Evolutionary conservation across 2,329 filamentous ascomycete genomes (phyloP), one percentile per base, ranked within the genome.

Genomic region (Bipolaris zeicola): DNA sequence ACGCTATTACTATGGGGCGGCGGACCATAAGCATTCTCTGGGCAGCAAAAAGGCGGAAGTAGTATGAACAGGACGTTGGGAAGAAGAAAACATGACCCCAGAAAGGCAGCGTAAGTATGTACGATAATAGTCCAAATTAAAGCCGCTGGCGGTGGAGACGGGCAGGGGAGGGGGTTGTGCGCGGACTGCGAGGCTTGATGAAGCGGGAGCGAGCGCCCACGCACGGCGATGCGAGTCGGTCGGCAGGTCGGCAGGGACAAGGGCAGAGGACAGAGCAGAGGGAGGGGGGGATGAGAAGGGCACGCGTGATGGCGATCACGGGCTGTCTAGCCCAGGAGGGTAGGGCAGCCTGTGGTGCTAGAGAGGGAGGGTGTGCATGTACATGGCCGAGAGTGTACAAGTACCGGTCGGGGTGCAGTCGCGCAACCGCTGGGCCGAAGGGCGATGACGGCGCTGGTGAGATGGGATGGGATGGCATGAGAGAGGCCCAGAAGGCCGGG

Each of bases 71-170:
- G 58, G 56, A 63, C 55, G 63, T 61, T 63, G 56, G 61, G 61
- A 64, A 68, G 58, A 65, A 63, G 64, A 62, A 62, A 51, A 61
- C 61, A 64, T 60, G 38, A 41, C 18, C 6, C 54, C 52, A 57
- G 37, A 66, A 66, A 67, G 65, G 69, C 61, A 59, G 64, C 62
- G 69, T 68, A 63, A 66, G 67, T 36, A 71, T 69, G 66, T 60
- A 28, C 20, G 26, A 22, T 43, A 68, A 61, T 28, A 28, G 66
- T 69, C 68, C 71, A 75, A 75, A 76, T 76, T 75, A 76, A 76
- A 72, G 72, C 71, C 69, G 69, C 60, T 69, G 65, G 66, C 70
- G 61, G 67, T 68, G 65, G 67, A 50, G 61, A 61, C 58, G 39
- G 43, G 58, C 65, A 68, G 64, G 67, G 65, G 57, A 33, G 42